phyloP scores from a whole-genome alignment of 352 stramenopile genomes.

The Phytophthora fragariaefolia region DNA sequence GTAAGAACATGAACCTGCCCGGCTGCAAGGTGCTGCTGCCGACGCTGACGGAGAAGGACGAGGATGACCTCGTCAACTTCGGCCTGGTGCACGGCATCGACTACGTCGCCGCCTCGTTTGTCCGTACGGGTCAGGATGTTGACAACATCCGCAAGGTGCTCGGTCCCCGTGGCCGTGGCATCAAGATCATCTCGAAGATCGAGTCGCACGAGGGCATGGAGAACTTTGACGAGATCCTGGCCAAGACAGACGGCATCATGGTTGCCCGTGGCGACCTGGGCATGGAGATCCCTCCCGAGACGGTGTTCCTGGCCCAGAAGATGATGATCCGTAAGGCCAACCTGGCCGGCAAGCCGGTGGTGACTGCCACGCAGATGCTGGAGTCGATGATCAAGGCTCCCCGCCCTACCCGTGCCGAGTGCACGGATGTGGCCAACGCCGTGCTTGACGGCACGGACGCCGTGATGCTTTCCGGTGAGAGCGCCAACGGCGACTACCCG shows the following conservation, averaged over 20 bases:
- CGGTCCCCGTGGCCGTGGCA: slow-evolving; percentile 78
- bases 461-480: slow-evolving; percentile 99
- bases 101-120: slow-evolving; percentile 98
- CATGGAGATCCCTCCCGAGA: slow-evolving; percentile 98
- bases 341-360: slow-evolving; percentile 96
- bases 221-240: slow-evolving; percentile 97
- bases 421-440: slow-evolving; percentile 98
- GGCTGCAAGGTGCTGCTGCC: slow-evolving; percentile 92
- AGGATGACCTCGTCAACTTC: slow-evolving; percentile 95
- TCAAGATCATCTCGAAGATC: slow-evolving; percentile 99
- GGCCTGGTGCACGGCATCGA: slow-evolving; percentile 96
- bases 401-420: slow-evolving; percentile 97
- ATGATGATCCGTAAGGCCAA: slow-evolving; percentile 98
- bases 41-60: slow-evolving; percentile 93
- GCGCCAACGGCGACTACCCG: slow-evolving; percentile 97
- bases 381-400: slow-evolving; percentile 99
- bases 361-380: slow-evolving; percentile 99
- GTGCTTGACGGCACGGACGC: slow-evolving; percentile 97
- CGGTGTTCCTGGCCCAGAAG: slow-evolving; percentile 99
- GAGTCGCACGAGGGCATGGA: slow-evolving; percentile 97
- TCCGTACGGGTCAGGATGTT: slow-evolving; percentile 96
- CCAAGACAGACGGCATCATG: slow-evolving; percentile 98
- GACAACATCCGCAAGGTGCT: slow-evolving; percentile 94
- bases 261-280: slow-evolving; percentile 98
- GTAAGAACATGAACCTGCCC: slow-evolving; percentile 97